A percentile compares a stretch with the other conserved stretches of the same genome.
phyloP scores from a whole-genome alignment of 2,329 filamentous ascomycete genomes.

The Alternaria ethzedia region DNA sequence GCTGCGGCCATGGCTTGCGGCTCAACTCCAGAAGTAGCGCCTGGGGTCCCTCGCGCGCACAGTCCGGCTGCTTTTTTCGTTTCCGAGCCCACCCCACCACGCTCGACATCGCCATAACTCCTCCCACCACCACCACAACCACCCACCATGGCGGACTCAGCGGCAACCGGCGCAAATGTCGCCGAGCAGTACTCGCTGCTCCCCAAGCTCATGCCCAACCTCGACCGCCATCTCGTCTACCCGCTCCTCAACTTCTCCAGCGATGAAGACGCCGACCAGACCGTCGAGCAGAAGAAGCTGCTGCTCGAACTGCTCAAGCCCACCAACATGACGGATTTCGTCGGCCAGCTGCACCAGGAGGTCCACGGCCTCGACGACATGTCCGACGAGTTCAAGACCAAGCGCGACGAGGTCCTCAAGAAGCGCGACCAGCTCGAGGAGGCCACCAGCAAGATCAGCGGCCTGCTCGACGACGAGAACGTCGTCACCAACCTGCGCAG shows the following conservation, averaged over 20 bases:
- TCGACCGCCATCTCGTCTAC: slow-evolving; percentile 96
- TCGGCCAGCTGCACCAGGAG: slow-evolving; percentile 88
- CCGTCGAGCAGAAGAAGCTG: slow-evolving; percentile 76
- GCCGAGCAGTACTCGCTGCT: slow-evolving; percentile 79
- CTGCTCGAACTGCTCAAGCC: slow-evolving; percentile 95
- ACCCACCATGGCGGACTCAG: slow-evolving; percentile 50
- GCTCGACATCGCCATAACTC: slow-evolving; percentile 16
- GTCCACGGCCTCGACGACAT: slow-evolving; percentile 79
- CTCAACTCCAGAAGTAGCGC: slow-evolving; percentile 47
- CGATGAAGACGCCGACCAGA: slow-evolving; percentile 78
- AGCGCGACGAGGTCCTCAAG: slow-evolving; percentile 86
- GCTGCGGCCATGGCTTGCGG: slow-evolving; percentile 17
- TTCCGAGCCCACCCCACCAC: slow-evolving; percentile 18
- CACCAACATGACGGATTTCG: slow-evolving; percentile 99
- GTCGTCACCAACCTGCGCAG: slow-evolving; percentile 90
- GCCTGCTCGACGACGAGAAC: slow-evolving; percentile 84
- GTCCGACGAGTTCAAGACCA: slow-evolving; percentile 85
- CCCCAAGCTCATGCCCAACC: slow-evolving; percentile 85
- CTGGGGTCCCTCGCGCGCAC: slow-evolving; percentile 44
- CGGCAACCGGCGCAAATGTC: slow-evolving; percentile 54
- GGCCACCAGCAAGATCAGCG: slow-evolving; percentile 86
- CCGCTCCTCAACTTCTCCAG: slow-evolving; percentile 92
- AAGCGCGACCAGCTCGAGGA: slow-evolving; percentile 84
- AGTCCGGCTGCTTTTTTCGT: slow-evolving; percentile 39
- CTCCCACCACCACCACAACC: slow-evolving; percentile 16